Percentiles rank a stretch among this genome's conserved stretches.
Evolutionary conservation across 1,139 yeast species (phyloP).

Genomic region (Arxiozyma telluris): DNA sequence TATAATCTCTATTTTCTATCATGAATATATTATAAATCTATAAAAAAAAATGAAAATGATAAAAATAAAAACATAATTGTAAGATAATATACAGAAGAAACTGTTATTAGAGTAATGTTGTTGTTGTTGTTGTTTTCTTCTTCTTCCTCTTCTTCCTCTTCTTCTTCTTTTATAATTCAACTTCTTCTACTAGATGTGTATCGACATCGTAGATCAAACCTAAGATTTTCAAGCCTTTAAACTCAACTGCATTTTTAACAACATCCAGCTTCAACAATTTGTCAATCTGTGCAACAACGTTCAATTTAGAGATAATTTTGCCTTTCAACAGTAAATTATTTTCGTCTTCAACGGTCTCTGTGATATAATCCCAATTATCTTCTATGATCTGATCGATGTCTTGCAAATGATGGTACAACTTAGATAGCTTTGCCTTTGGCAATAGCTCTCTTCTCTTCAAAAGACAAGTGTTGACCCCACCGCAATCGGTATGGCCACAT

Average conservation of each 20-base stretch:
- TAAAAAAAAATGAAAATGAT: too few species aligned
- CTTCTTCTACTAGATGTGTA: constrained; percentile 53
- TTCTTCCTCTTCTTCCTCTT: too few species aligned
- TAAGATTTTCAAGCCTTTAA: constrained; percentile 75
- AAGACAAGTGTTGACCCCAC: constrained; percentile 86
- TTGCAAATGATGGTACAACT: constrained; percentile 34
- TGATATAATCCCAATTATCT: constrained; percentile 7
- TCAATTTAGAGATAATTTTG: constrained; percentile 60
- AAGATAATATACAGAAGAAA: too few species aligned
- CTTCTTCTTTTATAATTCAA: constrained; percentile 11
- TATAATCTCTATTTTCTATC: too few species aligned
- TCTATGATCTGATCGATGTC: constrained; percentile 43
- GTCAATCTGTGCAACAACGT: constrained; percentile 55
- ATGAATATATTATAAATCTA: too few species aligned
- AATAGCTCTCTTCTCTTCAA: constrained; percentile 47
- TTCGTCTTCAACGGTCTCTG: not conserved
- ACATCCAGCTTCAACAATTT: constrained; percentile 53
- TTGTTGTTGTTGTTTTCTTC: too few species aligned
- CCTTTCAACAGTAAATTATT: constrained; percentile 14
- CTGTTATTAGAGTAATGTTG: too few species aligned
- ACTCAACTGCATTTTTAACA: constrained; percentile 61
- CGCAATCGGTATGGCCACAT: constrained; percentile 98
- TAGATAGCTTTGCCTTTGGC: constrained; percentile 33
- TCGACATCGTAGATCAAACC: constrained; percentile 84
- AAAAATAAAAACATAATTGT: too few species aligned